Percentiles rank a stretch among this genome's conserved stretches.
These are phyloP conservation scores for Arachis hypogaea DNA, from an alignment of 306 rosid genomes.

Conservation along the genomic window DNA sequence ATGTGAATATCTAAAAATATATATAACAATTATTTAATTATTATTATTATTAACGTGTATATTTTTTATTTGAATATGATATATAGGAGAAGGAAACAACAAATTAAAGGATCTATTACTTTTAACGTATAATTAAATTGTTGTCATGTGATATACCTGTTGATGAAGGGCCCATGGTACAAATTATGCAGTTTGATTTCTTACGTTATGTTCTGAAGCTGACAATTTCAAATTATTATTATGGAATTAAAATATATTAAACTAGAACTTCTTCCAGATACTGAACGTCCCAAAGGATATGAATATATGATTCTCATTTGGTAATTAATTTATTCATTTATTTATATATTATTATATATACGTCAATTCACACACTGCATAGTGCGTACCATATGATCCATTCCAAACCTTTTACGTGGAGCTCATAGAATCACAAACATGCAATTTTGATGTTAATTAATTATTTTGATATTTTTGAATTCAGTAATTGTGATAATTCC, in stretches of 20 bases:
- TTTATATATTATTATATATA: no score
- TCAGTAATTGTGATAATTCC: no score
- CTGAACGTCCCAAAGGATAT: not conserved
- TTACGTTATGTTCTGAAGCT: not conserved
- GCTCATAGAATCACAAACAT: slow-evolving; percentile 30
- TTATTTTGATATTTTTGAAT: no score
- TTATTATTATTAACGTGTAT: no score
- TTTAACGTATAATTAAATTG: no score
- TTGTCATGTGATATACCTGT: not conserved
- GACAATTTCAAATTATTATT: not conserved
- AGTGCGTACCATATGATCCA: not conserved
- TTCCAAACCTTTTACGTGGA: slow-evolving; percentile 41
- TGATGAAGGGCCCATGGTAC: slow-evolving; percentile 1
- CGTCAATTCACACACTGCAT: not conserved
- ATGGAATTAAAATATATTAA: not conserved
- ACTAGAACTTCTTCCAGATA: not conserved
- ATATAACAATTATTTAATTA: no score
- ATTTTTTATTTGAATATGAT: not conserved
- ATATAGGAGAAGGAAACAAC: no score
- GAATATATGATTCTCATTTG: not conserved
- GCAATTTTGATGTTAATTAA: slow-evolving; percentile 5
- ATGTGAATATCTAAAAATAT: not conserved
- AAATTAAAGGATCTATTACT: no score
- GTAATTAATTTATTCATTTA: no score
- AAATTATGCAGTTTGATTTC: not conserved